Evolutionary conservation across 495 filamentous ascomycete genomes (phyloP).

Genomic region (Hypoxylon rickii): DNA sequence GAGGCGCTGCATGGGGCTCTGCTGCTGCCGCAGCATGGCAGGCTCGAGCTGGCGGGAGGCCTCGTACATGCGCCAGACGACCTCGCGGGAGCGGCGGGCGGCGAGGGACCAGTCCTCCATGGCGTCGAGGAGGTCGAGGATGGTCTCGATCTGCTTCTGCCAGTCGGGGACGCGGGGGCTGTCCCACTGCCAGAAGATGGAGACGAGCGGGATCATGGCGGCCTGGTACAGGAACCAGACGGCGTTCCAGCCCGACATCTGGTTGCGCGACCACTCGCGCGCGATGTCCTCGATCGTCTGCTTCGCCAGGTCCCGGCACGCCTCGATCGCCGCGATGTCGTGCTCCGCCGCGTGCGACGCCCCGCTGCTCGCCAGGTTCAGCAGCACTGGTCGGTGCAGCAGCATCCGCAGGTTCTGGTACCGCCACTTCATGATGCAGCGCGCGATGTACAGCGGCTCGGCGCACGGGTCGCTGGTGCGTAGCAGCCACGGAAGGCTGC

Average conservation of each 20-base stretch:
- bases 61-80: constrained; percentile 71
- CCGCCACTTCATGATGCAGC: constrained; percentile 81
- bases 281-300: constrained; percentile 73
- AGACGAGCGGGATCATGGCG: constrained; percentile 75
- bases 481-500: constrained; percentile 71
- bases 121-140: constrained; percentile 68
- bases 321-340: constrained; percentile 70
- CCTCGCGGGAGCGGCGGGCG: constrained; percentile 69
- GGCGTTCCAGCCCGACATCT: constrained; percentile 80
- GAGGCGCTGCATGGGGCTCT: constrained; percentile 27
- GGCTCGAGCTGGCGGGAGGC: constrained; percentile 52
- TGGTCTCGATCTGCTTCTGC: constrained; percentile 70
- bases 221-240: constrained; percentile 86
- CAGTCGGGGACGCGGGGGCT: constrained; percentile 58
- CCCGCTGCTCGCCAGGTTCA: constrained; percentile 71
- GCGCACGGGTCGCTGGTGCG: constrained; percentile 71
- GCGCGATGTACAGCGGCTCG: constrained; percentile 68
- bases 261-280: constrained; percentile 68
- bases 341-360: constrained; percentile 65
- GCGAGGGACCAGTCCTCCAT: constrained; percentile 74
- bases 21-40: constrained; percentile 38
- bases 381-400: constrained; percentile 74
- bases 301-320: constrained; percentile 70
- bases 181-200: constrained; percentile 68
- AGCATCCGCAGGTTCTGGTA: constrained; percentile 80